These are phyloP conservation scores for Debaryomyces sp. DNA, from an alignment of 1,139 yeast species.

Conservation along the genomic window DNA sequence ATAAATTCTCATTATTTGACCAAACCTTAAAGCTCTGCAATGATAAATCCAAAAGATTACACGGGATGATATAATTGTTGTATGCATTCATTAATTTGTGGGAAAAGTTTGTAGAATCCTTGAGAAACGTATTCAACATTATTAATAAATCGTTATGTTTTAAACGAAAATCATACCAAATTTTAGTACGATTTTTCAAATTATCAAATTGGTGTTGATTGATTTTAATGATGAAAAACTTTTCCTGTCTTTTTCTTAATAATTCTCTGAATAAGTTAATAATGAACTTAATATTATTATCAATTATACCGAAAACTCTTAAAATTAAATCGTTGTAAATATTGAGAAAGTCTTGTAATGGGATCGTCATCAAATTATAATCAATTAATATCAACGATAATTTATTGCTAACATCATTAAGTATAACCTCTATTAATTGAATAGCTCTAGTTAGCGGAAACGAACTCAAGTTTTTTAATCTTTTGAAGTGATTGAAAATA, in stretches of 20 bases:
- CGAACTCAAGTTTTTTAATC: conserved; percentile 53
- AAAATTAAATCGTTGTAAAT: conserved; percentile 18
- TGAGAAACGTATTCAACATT: conserved; percentile 33
- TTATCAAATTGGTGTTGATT: conserved; percentile 44
- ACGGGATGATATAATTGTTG: conserved; percentile 29
- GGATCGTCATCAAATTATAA: conserved; percentile 29
- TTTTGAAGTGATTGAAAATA: conserved; percentile 66
- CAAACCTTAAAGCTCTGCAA: conserved; percentile 37
- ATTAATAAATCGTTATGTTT: conserved; percentile 58
- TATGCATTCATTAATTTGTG: conserved; percentile 34
- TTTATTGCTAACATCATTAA: conserved; percentile 34
- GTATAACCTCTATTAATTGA: conserved; percentile 61
- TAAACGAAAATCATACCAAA: conserved; percentile 49
- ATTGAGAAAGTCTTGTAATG: conserved; percentile 24
- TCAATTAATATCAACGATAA: conserved; percentile 25
- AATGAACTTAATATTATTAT: conserved; percentile 38
- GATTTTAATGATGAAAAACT: conserved; percentile 66
- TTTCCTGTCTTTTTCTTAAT: conserved; percentile 72
- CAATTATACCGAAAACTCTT: conserved; percentile 29
- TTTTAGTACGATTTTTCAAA: conserved; percentile 50
- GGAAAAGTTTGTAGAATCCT: conserved; percentile 17
- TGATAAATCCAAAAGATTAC: conserved; percentile 37
- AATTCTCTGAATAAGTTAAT: conserved; percentile 68
- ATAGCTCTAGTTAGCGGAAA: conserved; percentile 72
- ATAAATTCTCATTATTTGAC: conserved; percentile 33